phyloP scores from a whole-genome alignment of 306 rosid species.

The Aeschynomene evenia region DNA sequence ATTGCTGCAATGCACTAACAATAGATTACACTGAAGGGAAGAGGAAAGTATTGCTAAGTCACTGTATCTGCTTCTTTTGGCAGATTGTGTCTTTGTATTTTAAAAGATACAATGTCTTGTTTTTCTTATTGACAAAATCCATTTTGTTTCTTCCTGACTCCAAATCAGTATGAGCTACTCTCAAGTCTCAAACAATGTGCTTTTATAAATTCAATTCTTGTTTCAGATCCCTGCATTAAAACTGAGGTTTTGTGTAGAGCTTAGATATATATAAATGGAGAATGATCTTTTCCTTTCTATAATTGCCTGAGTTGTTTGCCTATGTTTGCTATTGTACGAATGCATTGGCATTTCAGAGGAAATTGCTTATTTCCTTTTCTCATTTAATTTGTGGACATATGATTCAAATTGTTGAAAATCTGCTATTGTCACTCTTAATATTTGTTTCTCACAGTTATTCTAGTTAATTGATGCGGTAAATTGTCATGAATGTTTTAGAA shows the following conservation, averaged over 20 bases:
- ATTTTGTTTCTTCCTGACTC: not conserved
- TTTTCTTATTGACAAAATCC: not conserved
- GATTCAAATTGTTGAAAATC: not conserved
- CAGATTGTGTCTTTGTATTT: not conserved
- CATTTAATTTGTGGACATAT: not conserved
- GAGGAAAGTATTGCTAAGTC: not conserved
- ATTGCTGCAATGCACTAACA: not conserved
- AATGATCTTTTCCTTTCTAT: not conserved
- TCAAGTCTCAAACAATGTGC: not conserved
- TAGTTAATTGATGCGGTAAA: slow-evolving; percentile 21
- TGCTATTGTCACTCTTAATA: not conserved
- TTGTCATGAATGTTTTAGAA: slow-evolving; percentile 36
- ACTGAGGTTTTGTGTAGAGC: not conserved
- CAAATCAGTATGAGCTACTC: not conserved
- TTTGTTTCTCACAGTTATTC: not conserved
- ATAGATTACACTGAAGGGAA: not conserved
- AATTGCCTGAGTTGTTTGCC: not conserved
- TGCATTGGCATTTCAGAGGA: not conserved
- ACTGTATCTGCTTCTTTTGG: not conserved
- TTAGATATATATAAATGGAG: not conserved
- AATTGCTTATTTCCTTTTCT: not conserved
- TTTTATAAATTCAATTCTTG: not conserved
- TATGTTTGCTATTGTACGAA: not conserved
- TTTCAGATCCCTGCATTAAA: not conserved
- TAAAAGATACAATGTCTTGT: not conserved